Percentiles rank a stretch among this genome's conserved stretches.
Evolutionary conservation across 2,329 filamentous ascomycete genomes (phyloP).

Genomic region (Paramyrothecium sp.): DNA sequence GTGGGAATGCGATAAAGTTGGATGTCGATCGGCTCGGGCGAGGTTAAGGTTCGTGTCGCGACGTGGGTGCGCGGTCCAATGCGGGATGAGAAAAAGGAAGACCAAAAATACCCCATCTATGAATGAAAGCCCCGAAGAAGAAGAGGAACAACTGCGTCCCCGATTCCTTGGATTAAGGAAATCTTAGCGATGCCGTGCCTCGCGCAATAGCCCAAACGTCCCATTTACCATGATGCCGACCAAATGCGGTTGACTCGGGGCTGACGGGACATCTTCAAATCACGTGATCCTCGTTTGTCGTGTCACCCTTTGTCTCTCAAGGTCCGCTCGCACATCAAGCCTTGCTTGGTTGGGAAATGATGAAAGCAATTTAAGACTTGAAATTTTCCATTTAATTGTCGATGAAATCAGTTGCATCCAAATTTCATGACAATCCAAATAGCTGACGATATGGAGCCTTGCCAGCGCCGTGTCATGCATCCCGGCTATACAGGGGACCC

Average conservation of each 20-base stretch:
- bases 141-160: background rate
- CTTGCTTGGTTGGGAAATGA: too few relatives aligned
- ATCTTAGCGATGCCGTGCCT: background rate
- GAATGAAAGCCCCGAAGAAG: background rate
- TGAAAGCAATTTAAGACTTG: too few relatives aligned
- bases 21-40: background rate
- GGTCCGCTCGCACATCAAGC: too few relatives aligned
- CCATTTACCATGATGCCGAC: background rate
- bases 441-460: too few relatives aligned
- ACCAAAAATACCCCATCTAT: background rate
- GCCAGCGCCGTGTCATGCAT: too few relatives aligned
- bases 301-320: background rate
- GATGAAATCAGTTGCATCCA: too few relatives aligned
- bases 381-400: too few relatives aligned
- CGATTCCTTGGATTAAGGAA: background rate
- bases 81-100: background rate
- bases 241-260: background rate
- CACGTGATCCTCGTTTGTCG: background rate
- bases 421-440: too few relatives aligned
- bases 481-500: too few relatives aligned
- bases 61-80: background rate
- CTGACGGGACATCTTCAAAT: background rate
- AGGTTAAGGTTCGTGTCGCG: background rate
- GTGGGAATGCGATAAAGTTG: background rate
- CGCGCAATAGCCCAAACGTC: background rate